A percentile compares a stretch with the other conserved stretches of the same genome.
phyloP scores from a whole-genome alignment of 2,329 filamentous ascomycete species.

The Scedosporium apiospermum region DNA sequence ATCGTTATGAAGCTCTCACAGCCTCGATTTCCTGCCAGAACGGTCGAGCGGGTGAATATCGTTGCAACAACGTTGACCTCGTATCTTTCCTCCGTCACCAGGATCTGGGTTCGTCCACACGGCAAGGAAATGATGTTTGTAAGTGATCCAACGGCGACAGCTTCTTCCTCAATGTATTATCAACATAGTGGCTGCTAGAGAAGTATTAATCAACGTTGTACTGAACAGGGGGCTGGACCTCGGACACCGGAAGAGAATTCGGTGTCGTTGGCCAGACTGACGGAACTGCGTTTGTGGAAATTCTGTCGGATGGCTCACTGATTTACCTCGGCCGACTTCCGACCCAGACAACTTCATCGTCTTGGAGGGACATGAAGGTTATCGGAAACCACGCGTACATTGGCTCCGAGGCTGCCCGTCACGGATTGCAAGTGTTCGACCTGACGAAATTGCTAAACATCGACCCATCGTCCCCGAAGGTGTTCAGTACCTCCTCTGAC shows the following conservation, averaged over 20 bases:
- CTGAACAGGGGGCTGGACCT: conserved; percentile 6
- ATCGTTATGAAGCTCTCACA: conserved; percentile 9
- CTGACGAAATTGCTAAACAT: conserved; percentile 41
- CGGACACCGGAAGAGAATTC: conserved; percentile 33
- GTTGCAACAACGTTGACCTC: conserved; percentile 27
- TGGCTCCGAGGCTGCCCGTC: conserved; percentile 31
- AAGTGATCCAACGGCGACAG: background rate
- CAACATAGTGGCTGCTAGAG: background rate
- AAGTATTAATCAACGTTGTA: too few relatives aligned
- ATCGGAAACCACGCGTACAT: conserved; percentile 25
- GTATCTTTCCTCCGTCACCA: conserved; percentile 27
- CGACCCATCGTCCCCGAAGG: conserved; percentile 23
- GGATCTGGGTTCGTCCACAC: conserved; percentile 24
- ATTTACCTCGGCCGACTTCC: conserved; percentile 36
- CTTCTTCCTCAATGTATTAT: background rate
- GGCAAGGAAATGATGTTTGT: conserved; percentile 27
- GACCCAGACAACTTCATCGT: conserved; percentile 23
- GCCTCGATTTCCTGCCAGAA: conserved; percentile 16
- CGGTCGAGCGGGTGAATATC: conserved; percentile 24
- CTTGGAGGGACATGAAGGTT: conserved; percentile 32
- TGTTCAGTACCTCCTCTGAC: conserved; percentile 23
- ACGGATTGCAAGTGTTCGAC: conserved; percentile 56
- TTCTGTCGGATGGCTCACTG: conserved; percentile 32
- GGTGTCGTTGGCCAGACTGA: conserved; percentile 38
- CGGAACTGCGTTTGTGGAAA: conserved; percentile 40